Conservation (phyloP, 2,329 filamentous ascomycete genomes). For the Colletotrichum paranaense region DNA sequence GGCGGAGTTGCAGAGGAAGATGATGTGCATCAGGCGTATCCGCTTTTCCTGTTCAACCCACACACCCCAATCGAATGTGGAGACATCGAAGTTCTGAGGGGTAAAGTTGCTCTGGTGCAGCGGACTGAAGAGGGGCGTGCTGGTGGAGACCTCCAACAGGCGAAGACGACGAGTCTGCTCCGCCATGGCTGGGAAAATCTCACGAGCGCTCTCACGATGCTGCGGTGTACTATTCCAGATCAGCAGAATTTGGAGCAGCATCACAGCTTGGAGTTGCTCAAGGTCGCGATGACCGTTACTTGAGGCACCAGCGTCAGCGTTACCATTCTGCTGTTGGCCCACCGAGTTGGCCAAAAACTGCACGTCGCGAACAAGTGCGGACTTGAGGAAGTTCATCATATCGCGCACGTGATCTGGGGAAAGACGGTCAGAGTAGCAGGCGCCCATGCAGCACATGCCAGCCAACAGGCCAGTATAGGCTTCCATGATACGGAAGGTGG, state of each 20-base stretch:
- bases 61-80: slow-evolving; percentile 71
- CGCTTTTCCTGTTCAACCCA: slow-evolving; percentile 81
- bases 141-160: slow-evolving; percentile 64
- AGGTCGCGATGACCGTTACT: slow-evolving; percentile 52
- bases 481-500: slow-evolving; percentile 75
- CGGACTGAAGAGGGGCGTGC: slow-evolving; percentile 63
- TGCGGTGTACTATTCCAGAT: slow-evolving; percentile 77
- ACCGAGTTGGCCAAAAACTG: slow-evolving; percentile 52
- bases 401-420: slow-evolving; percentile 71
- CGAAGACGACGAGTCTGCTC: slow-evolving; percentile 67
- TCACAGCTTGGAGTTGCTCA: slow-evolving; percentile 76
- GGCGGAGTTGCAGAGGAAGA: slow-evolving; percentile 73
- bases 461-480: slow-evolving; percentile 75
- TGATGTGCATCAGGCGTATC: slow-evolving; percentile 71
- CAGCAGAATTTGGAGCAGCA: slow-evolving; percentile 71
- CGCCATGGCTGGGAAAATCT: slow-evolving; percentile 67
- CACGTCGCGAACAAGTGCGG: slow-evolving; percentile 68
- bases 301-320: slow-evolving; percentile 18
- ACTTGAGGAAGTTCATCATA: slow-evolving; percentile 73
- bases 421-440: slow-evolving; percentile 77
- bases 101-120: slow-evolving; percentile 69
- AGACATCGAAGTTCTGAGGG: slow-evolving; percentile 56
- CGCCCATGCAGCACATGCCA: slow-evolving; percentile 78
- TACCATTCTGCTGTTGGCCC: slow-evolving; percentile 38
- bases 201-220: slow-evolving; percentile 72